These are phyloP conservation scores for Citrus hindsii DNA, from an alignment of 345 rosid species.

Conservation along the genomic window DNA sequence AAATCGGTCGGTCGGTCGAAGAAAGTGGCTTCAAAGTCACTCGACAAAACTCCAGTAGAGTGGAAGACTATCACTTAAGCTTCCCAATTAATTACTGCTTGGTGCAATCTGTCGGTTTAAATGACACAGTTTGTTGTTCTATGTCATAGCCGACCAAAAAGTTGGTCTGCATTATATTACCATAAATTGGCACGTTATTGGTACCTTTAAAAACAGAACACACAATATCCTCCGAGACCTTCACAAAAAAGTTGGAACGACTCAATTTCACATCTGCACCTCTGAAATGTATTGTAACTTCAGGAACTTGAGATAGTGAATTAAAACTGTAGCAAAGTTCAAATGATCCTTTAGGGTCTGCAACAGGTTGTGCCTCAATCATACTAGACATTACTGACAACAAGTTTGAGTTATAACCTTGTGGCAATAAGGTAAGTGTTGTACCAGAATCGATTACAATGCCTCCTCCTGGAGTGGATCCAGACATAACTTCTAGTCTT, in stretches of 20 bases:
- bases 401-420: slow-evolving; percentile 20
- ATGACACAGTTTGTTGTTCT: slow-evolving; percentile 27
- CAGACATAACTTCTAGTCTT: neutral
- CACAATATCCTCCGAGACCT: slow-evolving; percentile 8
- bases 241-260: slow-evolving; percentile 28
- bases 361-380: slow-evolving; percentile 14
- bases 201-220: slow-evolving; percentile 32
- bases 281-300: slow-evolving; percentile 32
- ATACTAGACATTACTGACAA: slow-evolving; percentile 9
- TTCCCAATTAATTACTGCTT: neutral
- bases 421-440: slow-evolving; percentile 40
- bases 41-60: too few species aligned
- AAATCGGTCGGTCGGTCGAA: too few species aligned
- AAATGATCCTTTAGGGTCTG: slow-evolving; percentile 19
- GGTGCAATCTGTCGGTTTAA: slow-evolving; percentile 45
- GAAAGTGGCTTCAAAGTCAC: too few species aligned
- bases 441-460: slow-evolving; percentile 64
- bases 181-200: slow-evolving; percentile 18
- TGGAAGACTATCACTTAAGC: too few species aligned
- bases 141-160: slow-evolving; percentile 53
- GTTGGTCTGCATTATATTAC: slow-evolving; percentile 46
- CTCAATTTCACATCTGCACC: slow-evolving; percentile 38
- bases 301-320: slow-evolving; percentile 24
- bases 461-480: slow-evolving; percentile 25
- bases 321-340: slow-evolving; percentile 35